Percentiles rank a stretch among this genome's conserved stretches.
These are phyloP conservation scores for Lobosporangium transversale DNA, from an alignment of 192 early-diverging fungal species.

Conservation along the genomic window DNA sequence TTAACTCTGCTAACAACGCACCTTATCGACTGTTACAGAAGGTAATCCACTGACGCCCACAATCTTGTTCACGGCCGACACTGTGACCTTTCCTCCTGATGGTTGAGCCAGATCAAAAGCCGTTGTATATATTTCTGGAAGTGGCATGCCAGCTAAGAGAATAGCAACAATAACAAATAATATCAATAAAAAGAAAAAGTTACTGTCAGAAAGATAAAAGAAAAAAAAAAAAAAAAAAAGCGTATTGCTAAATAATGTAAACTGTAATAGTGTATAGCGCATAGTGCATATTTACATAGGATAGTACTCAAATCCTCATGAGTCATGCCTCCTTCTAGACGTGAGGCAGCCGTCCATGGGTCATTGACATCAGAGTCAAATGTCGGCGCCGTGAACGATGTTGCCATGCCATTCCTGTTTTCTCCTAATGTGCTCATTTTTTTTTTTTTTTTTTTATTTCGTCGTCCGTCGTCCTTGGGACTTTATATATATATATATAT, in stretches of 20 bases:
- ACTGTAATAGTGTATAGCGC: background rate
- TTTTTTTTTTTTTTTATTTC: background rate
- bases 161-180: background rate
- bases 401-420: slow-evolving; percentile 35
- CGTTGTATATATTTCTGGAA: slow-evolving; percentile 59
- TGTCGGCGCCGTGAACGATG: slow-evolving; percentile 43
- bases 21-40: slow-evolving; percentile 58
- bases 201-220: background rate
- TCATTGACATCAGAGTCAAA: slow-evolving; percentile 34
- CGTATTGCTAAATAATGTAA: background rate
- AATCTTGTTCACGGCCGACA: slow-evolving; percentile 57
- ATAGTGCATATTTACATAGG: slow-evolving; percentile 17
- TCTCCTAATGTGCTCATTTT: slow-evolving; percentile 21
- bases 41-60: slow-evolving; percentile 53
- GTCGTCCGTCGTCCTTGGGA: background rate
- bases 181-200: background rate
- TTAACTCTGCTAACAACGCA: too few species aligned
- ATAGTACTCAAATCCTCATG: slow-evolving; percentile 22
- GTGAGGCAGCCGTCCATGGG: slow-evolving; percentile 28
- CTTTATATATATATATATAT: background rate
- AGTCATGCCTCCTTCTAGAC: background rate
- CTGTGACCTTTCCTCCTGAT: slow-evolving; percentile 52
- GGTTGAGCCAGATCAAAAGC: slow-evolving; percentile 58
- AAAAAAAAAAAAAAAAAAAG: background rate
- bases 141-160: slow-evolving; percentile 16